Evolutionary conservation across 2,329 filamentous ascomycete genomes (phyloP), one percentile per base, ranked within the genome.

Genomic region (Colletotrichum paranaense): DNA sequence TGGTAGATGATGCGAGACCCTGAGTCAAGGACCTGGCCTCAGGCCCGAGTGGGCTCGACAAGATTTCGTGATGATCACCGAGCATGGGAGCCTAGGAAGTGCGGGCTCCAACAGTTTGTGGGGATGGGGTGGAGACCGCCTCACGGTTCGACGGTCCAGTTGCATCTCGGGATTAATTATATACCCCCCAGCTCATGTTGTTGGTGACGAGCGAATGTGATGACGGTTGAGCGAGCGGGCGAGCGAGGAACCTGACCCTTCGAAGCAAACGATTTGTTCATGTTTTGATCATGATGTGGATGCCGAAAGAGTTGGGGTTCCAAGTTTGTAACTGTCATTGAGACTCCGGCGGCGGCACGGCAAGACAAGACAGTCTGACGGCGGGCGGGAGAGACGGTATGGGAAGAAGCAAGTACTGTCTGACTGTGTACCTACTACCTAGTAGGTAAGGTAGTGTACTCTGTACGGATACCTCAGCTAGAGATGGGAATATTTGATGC

Each of bases 1-100:
- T 42, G 38, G 38, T 16, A 42, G 38, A 42, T 3, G 38, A 42
- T 42, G 46, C 46, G 28, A 52, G 52, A 67, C 56, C 28, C 22
- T 56, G 64, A 62, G 49, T 68, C 64, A 68, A 55, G 58, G 65
- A 58, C 64, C 52, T 42, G 9, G 62, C 22, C 32, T 49, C 32
- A 56, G 62, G 55, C 32, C 32, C 28, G 63, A 55, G 62, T 60
- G 67, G 67, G 38, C 30, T 57, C 56, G 56, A 63, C 62, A 52
- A 49, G 52, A 65, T 65, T 65, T 38, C 64, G 58, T 53, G 58
- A 72, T 72, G 69, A 72, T 69, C 62, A 42, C 22, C 64, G 60
- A 66, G 30, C 67, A 69, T 42, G 60, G 42, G 42, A 49, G 42
- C 42, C 42, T 49, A 8, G 42, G 42, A n/a, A 3, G 16, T 35